These are phyloP conservation scores for Davidsoniella neocaledoniae DNA, from an alignment of 2,329 filamentous ascomycete genomes.

Conservation along the genomic window DNA sequence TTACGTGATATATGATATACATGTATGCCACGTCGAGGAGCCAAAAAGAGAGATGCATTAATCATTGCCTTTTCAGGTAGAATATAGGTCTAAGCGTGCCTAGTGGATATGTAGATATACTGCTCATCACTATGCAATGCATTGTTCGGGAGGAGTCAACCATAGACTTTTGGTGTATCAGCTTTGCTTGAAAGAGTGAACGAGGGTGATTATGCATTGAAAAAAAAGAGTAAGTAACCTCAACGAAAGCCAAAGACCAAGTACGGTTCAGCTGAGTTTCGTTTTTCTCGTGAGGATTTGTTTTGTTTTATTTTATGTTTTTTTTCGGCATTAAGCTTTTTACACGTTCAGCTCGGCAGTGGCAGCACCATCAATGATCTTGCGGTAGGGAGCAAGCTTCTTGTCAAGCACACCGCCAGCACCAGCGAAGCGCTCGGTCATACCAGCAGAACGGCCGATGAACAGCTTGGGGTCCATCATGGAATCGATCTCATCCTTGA, in stretches of 20 bases:
- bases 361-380: conserved; percentile 20
- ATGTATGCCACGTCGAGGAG: too few species aligned
- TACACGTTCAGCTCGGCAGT: conserved; percentile 25
- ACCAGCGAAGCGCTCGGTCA: conserved; percentile 30
- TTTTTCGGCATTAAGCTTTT: neutral
- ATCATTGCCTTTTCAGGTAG: neutral
- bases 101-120: too few species aligned
- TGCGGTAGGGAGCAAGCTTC: conserved; percentile 22
- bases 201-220: too few species aligned
- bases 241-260: neutral
- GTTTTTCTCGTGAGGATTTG: too few species aligned
- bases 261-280: neutral
- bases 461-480: conserved; percentile 46
- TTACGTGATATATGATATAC: too few species aligned
- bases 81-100: too few species aligned
- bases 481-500: conserved; percentile 50
- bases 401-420: conserved; percentile 23
- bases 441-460: conserved; percentile 27
- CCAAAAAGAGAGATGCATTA: too few species aligned
- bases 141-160: too few species aligned
- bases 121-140: too few species aligned
- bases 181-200: too few species aligned
- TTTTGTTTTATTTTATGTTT: neutral
- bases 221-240: too few species aligned
- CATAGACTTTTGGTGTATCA: too few species aligned